A percentile compares a stretch with the other conserved stretches of the same genome.
These are phyloP conservation scores for Dentipellis fragilis DNA, from an alignment of 768 basidiomycete species.

Conservation along the genomic window DNA sequence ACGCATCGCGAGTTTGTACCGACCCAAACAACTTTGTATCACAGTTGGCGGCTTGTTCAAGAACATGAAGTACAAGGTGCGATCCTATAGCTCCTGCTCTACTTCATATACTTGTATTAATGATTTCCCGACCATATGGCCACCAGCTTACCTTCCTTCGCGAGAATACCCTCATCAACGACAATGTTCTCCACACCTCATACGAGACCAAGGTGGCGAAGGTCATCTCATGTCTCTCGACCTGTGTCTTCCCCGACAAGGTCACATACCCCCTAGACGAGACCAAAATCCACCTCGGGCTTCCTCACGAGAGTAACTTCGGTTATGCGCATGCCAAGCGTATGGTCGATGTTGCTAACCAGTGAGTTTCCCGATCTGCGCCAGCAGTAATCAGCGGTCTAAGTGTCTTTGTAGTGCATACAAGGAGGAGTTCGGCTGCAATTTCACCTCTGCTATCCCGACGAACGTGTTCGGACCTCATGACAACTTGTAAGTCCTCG, in stretches of 20 bases:
- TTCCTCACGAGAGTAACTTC: conserved; percentile 91
- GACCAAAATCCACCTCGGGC: conserved; percentile 84
- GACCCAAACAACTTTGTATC: not conserved
- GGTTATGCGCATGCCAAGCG: conserved; percentile 96
- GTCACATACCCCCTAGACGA: conserved; percentile 91
- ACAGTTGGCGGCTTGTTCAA: conserved; percentile 89
- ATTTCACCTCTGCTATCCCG: conserved; percentile 94
- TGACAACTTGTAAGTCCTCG: conserved; percentile 72
- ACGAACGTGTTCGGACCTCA: conserved; percentile 95
- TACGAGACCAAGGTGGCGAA: conserved; percentile 59
- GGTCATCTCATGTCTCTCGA: conserved; percentile 91
- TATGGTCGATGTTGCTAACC: conserved; percentile 92
- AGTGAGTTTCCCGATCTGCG: conserved; percentile 32
- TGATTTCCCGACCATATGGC: not conserved
- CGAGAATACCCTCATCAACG: conserved; percentile 93
- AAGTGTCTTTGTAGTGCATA: conserved; percentile 56
- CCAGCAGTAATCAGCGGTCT: not conserved
- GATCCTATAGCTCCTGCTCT: conserved; percentile 3
- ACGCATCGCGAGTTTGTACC: not conserved
- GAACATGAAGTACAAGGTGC: conserved; percentile 90
- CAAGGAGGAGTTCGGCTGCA: conserved; percentile 89
- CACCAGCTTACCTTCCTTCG: conserved; percentile 79
- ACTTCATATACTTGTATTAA: not conserved
- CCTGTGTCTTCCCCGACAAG: conserved; percentile 95
- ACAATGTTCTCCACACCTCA: conserved; percentile 77